These are phyloP conservation scores for Apiospora phragmitis DNA, from an alignment of 2,329 filamentous ascomycete species.

Conservation along the genomic window DNA sequence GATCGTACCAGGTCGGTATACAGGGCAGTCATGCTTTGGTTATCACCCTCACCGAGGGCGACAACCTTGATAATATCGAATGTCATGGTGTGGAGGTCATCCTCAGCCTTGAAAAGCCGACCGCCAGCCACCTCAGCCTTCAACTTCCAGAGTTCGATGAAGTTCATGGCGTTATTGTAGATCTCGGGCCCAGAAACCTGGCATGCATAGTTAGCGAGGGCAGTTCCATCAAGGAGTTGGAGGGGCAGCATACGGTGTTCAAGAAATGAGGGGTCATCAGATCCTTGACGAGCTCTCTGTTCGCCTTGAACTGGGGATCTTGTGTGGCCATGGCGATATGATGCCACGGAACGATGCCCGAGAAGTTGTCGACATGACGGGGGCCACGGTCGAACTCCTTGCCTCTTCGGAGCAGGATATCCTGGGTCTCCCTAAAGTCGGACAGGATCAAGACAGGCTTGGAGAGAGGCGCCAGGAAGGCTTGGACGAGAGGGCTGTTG, in stretches of 20 bases:
- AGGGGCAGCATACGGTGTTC: conserved; percentile 17
- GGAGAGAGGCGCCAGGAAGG: conserved; percentile 34
- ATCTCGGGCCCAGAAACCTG: conserved; percentile 34
- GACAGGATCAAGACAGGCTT: conserved; percentile 33
- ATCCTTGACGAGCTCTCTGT: conserved; percentile 34
- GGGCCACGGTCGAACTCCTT: conserved; percentile 34
- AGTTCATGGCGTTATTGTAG: conserved; percentile 27
- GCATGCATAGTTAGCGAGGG: not conserved
- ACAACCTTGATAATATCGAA: conserved; percentile 35
- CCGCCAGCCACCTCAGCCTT: conserved; percentile 29
- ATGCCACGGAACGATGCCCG: conserved; percentile 22
- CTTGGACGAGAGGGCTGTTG: conserved; percentile 29
- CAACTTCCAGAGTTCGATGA: conserved; percentile 34
- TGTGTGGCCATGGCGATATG: conserved; percentile 35
- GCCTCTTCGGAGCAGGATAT: conserved; percentile 30
- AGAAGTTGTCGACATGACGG: conserved; percentile 22
- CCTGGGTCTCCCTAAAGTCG: conserved; percentile 32
- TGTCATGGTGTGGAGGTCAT: conserved; percentile 31
- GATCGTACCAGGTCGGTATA: conserved; percentile 13
- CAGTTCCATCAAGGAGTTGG: not conserved
- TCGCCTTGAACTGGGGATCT: conserved; percentile 30
- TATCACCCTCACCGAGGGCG: conserved; percentile 27
- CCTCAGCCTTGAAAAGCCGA: conserved; percentile 29
- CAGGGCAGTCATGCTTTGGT: conserved; percentile 16
- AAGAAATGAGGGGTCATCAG: conserved; percentile 38